phyloP scores from a whole-genome alignment of 768 basidiomycete genomes.

The Macrolepiota dolichaula region DNA sequence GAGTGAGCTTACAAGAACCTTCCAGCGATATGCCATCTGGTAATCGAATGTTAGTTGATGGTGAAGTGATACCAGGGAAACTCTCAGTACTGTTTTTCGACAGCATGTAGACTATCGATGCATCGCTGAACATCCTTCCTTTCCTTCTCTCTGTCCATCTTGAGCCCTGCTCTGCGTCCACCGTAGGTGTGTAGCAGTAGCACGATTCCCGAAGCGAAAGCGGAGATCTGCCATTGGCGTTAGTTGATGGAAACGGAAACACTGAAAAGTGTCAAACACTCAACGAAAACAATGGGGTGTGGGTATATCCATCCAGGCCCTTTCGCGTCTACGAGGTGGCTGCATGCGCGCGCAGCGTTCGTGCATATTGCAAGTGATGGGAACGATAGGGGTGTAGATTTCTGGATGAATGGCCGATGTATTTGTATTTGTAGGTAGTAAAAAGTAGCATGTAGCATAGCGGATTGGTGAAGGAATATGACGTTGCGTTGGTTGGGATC shows the following conservation, averaged over 20 bases:
- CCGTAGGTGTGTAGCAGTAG: conserved; percentile 58
- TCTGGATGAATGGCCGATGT: conserved; percentile 66
- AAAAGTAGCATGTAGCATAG: conserved; percentile 37
- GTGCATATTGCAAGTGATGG: conserved; percentile 68
- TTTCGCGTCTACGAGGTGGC: conserved; percentile 61
- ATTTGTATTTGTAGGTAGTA: conserved; percentile 61
- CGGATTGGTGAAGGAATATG: conserved; percentile 49
- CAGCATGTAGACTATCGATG: conserved; percentile 38
- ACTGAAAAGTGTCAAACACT: not conserved
- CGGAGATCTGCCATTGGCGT: conserved; percentile 22
- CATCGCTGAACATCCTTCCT: conserved; percentile 51
- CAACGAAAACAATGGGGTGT: conserved; percentile 29
- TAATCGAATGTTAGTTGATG: not conserved
- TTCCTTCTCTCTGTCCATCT: conserved; percentile 37
- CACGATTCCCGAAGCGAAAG: conserved; percentile 41
- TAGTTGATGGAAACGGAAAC: not conserved
- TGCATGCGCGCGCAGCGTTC: conserved; percentile 69
- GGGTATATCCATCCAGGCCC: conserved; percentile 29
- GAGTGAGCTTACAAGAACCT: conserved; percentile 27
- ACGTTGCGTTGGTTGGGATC: conserved; percentile 29
- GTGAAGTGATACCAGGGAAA: not conserved
- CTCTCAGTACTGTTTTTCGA: conserved; percentile 29
- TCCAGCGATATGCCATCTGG: conserved; percentile 36
- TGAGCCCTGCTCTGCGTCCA: conserved; percentile 35
- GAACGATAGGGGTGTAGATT: conserved; percentile 36